Conservation (phyloP, 208 protist species). For the Acanthamoeba castellanii region DNA sequence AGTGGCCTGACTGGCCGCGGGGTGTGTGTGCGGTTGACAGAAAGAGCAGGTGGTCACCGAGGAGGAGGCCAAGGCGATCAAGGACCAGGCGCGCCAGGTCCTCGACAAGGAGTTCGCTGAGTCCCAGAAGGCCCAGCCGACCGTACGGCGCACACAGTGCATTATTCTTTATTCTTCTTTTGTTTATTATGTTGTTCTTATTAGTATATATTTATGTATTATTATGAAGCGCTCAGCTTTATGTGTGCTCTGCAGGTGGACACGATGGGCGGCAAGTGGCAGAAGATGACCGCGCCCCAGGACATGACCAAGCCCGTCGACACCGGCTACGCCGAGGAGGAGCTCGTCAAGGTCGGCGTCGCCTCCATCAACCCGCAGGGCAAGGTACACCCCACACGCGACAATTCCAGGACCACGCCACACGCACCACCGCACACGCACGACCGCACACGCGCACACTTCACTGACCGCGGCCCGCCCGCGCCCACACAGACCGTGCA, state of each 20-base stretch:
- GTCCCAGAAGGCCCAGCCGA: conserved; percentile 17
- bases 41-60: conserved; percentile 18
- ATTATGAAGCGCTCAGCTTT: neutral
- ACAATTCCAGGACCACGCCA: neutral
- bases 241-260: conserved; percentile 24
- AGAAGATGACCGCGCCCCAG: conserved; percentile 37
- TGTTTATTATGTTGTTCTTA: no score
- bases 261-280: conserved; percentile 79
- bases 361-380: conserved; percentile 70
- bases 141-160: neutral
- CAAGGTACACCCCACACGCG: neutral
- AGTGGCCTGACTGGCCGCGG: neutral
- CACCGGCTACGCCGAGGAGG: conserved; percentile 64
- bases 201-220: no score
- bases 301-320: conserved; percentile 39
- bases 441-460: neutral
- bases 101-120: conserved; percentile 58
- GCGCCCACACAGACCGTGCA: conserved; percentile 1
- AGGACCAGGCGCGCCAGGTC: neutral
- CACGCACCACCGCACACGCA: neutral
- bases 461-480: no score
- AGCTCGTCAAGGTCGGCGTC: conserved; percentile 54
- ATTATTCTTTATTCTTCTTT: neutral
- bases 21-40: neutral
- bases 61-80: conserved; percentile 21